Conservation (phyloP, 192 early-diverging fungal species). For the Diversispora eburnea region DNA sequence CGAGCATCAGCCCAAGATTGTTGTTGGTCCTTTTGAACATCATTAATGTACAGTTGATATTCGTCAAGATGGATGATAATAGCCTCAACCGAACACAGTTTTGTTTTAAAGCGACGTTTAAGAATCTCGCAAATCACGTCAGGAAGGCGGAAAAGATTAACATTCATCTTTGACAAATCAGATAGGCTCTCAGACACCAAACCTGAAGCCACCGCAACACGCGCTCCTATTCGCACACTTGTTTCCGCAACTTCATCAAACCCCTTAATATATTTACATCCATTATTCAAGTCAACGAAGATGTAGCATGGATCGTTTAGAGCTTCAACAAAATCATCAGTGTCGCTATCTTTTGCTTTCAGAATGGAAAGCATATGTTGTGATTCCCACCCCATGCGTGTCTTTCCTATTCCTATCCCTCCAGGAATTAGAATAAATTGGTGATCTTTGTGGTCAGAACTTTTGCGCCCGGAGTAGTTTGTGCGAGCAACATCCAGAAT, state of each 20-base stretch:
- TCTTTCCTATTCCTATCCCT: slow-evolving; percentile 26
- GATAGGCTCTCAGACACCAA: slow-evolving; percentile 12
- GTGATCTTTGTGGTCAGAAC: slow-evolving; percentile 13
- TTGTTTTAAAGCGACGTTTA: slow-evolving; percentile 10
- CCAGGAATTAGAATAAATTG: slow-evolving; percentile 24
- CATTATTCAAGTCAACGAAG: slow-evolving; percentile 18
- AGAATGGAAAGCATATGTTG: not conserved
- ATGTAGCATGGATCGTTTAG: slow-evolving; percentile 4
- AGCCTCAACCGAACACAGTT: slow-evolving; percentile 9
- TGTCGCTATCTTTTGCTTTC: not conserved
- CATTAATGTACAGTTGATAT: slow-evolving; percentile 23
- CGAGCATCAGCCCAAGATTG: not conserved
- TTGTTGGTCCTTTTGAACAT: slow-evolving; percentile 7
- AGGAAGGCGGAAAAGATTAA: slow-evolving; percentile 5
- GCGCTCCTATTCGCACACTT: slow-evolving; percentile 11
- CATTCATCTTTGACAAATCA: not conserved
- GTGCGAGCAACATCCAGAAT: not conserved
- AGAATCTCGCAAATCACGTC: slow-evolving; percentile 23
- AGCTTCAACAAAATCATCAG: slow-evolving; percentile 6
- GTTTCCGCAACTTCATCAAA: not conserved
- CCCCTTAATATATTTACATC: slow-evolving; percentile 10
- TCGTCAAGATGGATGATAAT: slow-evolving; percentile 21
- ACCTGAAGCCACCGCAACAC: slow-evolving; percentile 16
- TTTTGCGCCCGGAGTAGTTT: not conserved
- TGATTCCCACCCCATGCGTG: slow-evolving; percentile 19